Evolutionary conservation across 2,329 filamentous ascomycete species (phyloP).

Genomic region (Colletotrichum tropicale): DNA sequence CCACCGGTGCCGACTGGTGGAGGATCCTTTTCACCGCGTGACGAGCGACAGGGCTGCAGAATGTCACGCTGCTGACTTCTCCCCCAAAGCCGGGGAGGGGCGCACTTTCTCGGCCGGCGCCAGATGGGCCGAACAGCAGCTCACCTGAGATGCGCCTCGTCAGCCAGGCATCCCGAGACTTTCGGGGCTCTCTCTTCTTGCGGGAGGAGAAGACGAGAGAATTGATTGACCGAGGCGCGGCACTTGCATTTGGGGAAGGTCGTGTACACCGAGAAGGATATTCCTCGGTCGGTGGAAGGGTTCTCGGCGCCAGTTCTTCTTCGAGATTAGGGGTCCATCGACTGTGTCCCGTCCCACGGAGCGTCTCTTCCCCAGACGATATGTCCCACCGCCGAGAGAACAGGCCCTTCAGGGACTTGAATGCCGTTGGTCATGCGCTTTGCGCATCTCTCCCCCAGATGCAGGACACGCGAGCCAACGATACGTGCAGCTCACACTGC

Average conservation of each 20-base stretch:
- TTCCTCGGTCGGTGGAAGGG: neutral
- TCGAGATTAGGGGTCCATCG: neutral
- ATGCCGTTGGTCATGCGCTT: conserved; percentile 12
- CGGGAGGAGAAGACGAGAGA: neutral
- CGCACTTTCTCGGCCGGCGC: neutral
- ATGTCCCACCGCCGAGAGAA: neutral
- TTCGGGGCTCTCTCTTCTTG: neutral
- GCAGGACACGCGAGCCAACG: neutral
- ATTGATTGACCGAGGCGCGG: neutral
- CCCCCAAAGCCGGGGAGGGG: neutral
- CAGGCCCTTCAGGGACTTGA: neutral
- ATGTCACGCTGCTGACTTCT: conserved; percentile 8
- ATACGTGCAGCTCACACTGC: neutral
- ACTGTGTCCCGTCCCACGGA: neutral
- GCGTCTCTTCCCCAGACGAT: neutral
- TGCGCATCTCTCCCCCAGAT: neutral
- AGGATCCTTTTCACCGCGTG: conserved; percentile 11
- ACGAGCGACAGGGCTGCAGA: conserved; percentile 18
- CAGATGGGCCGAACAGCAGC: conserved; percentile 6
- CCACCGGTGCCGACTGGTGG: conserved; percentile 16
- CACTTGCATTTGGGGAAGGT: neutral
- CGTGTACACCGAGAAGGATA: neutral
- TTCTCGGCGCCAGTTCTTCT: neutral
- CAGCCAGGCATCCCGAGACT: neutral
- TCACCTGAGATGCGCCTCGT: neutral